phyloP scores from a whole-genome alignment of 768 basidiomycete species.

The Tubosaeta sp. region DNA sequence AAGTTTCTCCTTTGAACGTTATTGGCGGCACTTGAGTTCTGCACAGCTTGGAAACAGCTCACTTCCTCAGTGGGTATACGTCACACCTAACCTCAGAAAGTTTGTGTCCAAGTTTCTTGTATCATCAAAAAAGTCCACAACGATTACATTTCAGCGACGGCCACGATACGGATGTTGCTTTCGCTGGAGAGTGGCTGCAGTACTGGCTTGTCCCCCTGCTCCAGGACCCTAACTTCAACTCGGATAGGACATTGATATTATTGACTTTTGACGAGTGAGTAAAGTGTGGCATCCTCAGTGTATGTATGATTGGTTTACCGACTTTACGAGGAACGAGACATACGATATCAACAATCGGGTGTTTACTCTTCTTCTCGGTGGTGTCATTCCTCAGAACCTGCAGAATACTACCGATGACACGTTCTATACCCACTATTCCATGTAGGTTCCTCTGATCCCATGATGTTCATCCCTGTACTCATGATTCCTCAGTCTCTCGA shows the following conservation, averaged over 20 bases:
- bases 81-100: conserved; percentile 52
- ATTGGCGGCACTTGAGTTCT: background rate
- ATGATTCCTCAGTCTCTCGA: conserved; percentile 34
- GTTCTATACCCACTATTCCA: conserved; percentile 58
- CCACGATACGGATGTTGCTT: conserved; percentile 54
- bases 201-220: conserved; percentile 52
- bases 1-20: background rate
- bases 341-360: conserved; percentile 42
- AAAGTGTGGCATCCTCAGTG: background rate
- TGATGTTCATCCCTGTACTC: background rate
- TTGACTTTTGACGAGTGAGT: conserved; percentile 60
- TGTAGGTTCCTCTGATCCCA: conserved; percentile 3
- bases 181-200: conserved; percentile 41
- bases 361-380: conserved; percentile 40
- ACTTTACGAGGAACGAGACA: conserved; percentile 20
- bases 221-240: conserved; percentile 48
- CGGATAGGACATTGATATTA: conserved; percentile 49
- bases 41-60: conserved; percentile 33
- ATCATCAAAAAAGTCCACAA: background rate
- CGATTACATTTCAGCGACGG: conserved; percentile 40
- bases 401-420: conserved; percentile 44
- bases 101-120: conserved; percentile 4
- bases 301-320: background rate
- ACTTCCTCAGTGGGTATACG: conserved; percentile 55
- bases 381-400: conserved; percentile 39